Base-by-base conservation (phyloP, 148 eudicot genomes). In the Nepenthes mirabilis region DNA sequence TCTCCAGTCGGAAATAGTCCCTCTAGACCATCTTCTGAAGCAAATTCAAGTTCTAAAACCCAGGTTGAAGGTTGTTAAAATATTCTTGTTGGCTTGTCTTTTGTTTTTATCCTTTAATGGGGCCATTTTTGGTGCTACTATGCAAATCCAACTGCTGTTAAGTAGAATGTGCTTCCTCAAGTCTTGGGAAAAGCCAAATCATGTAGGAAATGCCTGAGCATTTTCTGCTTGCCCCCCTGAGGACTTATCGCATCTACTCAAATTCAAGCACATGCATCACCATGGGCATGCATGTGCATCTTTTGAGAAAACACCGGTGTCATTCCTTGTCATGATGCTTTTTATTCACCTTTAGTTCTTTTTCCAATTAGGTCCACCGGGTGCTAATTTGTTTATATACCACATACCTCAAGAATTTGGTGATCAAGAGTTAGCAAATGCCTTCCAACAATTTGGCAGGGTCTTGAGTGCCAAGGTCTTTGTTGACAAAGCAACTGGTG, bases 391-490 rank as follows among this genome's bases (percentile, higher is more conserved):
- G 69, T 94, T 94, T 67, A 94, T 94, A 69, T 89, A 89, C 77
- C 97, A 94, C 75, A 86, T 94, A 60, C 99, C 99, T 56, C 97
- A 84, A 89, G 99, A 94, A 62, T 94, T 72, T 60, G 86, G 90
- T 54, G 99, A 94, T 70, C 81, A 85, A 52, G 95, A 94, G 47
- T 83, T 94, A 58, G 87, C 91, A 45, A 72, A 67, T 73, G 85
- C 86, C 33, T 94, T 94, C 70, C 82, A 78, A 60, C 75, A 72
- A 61, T 94, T 82, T 61, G 99, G 99, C 50, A 84, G 75, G 76
- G 84, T 89, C 63, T 66, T 94, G 77, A 94, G 99, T 75, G 91
- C 99, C 57, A 94, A 89, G 72, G 99, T 94, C 65, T 94, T 76
- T 66, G 85, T 94, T 0, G 97, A 94, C 74, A 94, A 89, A 77